Base-by-base conservation (phyloP, 208 protist genomes). In the Naegleria gruberi region DNA sequence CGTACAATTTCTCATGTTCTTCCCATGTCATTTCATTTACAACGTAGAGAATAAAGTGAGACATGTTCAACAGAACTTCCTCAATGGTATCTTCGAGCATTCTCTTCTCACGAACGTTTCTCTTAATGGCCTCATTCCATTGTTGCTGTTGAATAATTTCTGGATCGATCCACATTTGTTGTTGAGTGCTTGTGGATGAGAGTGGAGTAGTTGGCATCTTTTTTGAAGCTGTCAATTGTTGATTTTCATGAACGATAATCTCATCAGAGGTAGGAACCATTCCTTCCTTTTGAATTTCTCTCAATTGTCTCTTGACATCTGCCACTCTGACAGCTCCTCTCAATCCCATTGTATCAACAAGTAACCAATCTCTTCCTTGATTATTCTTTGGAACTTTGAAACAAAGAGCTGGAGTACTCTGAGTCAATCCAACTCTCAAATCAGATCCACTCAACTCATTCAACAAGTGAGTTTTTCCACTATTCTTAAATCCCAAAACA, bases 381-480 rank as follows among this genome's bases (percentile, higher is more conserved):
- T 77, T 77, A 77, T 77, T 77, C 34, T 26, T 77, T 77, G 65
- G 65, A 77, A 77, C 65, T 77, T 77, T 77, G 30, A 77, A 77
- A 77, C 65, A 77, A 19, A 77, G 34, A 37, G 65, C 3, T 4
- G 17, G 17, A 37, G 17, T 30, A 37, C 30, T 30, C 34, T 77
- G 65, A 37, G 65, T 37, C 30, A 77, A 37, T 37, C 65, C 65
- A 30, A 77, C 65, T 37, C 30, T 19, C 34, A 77, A 77, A 77
- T 77, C 30, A 77, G 26, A 37, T 77, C 30, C 30, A n/a, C 65
- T 77, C 34, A 77, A 77, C 34, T 77, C 65, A 77, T 77, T 77
- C 34, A 77, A 77, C 17, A 77, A 7, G 8, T 77, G 65, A 37
- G 65, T 77, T 77, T 77, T 77, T 37, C 65, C 65, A 77, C 17